Conservation (phyloP, 2,329 filamentous ascomycete species). For the Aspergillus udagawae region DNA sequence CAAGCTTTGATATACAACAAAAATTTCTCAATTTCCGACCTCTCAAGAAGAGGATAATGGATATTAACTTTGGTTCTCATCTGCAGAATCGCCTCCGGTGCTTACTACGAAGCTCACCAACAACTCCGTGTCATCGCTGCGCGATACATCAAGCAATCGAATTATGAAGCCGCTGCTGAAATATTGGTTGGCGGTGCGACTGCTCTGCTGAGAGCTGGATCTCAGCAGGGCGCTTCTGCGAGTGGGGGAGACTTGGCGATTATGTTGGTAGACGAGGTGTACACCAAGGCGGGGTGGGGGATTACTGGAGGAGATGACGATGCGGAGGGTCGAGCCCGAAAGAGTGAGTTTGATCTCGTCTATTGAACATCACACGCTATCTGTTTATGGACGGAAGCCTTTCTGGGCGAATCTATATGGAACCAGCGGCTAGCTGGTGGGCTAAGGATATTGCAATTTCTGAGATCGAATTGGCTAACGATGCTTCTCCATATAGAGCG, state of each 20-base stretch:
- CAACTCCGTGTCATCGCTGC: conserved; percentile 93
- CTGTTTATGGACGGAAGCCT: background rate
- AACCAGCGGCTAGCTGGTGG: background rate
- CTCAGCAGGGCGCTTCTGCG: conserved; percentile 83
- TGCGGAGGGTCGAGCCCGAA: conserved; percentile 61
- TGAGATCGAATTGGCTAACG: conserved; percentile 3
- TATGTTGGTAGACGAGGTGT: conserved; percentile 83
- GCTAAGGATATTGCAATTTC: background rate
- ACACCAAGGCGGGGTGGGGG: conserved; percentile 77
- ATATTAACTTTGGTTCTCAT: conserved; percentile 13
- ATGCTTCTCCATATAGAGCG: conserved; percentile 40
- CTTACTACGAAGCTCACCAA: conserved; percentile 97
- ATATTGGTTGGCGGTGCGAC: conserved; percentile 80
- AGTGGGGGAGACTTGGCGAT: conserved; percentile 87
- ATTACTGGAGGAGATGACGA: conserved; percentile 53
- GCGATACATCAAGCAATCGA: conserved; percentile 83
- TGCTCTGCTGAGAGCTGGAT: conserved; percentile 60
- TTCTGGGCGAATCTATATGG: background rate
- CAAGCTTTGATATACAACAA: background rate
- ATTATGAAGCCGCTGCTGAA: conserved; percentile 81
- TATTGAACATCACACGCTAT: background rate
- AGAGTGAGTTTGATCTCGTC: conserved; percentile 26
- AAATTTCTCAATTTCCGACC: background rate
- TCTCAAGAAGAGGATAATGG: background rate
- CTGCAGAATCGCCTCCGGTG: conserved; percentile 75